phyloP scores from a whole-genome alignment of 148 eudicot species.

The Amaranthus palmeri region DNA sequence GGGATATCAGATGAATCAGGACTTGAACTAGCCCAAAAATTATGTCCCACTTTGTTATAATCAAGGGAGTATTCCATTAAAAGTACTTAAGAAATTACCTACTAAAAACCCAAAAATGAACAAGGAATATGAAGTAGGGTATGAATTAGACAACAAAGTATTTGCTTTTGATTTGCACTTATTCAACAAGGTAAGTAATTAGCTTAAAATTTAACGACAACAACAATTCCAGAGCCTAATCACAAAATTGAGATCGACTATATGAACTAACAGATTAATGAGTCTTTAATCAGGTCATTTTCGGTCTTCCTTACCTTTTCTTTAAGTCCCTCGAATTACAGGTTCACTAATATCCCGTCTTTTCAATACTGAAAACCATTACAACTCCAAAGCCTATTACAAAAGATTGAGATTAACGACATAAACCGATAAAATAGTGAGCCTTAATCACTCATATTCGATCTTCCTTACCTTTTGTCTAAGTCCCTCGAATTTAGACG shows the following conservation, averaged over 20 bases:
- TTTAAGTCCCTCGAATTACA: no score
- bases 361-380: no score
- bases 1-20: constrained; percentile 28
- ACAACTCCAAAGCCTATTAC: no score
- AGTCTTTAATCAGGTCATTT: no score
- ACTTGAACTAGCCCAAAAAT: constrained; percentile 30
- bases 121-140: background rate
- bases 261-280: no score
- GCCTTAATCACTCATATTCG: no score
- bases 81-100: constrained; percentile 1
- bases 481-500: no score
- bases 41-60: constrained; percentile 30
- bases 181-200: background rate
- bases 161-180: constrained; percentile 16
- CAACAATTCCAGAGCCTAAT: constrained; percentile 3
- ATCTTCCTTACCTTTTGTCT: no score
- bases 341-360: no score
- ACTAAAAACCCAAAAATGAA: constrained; percentile 1
- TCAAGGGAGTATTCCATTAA: constrained; percentile 44
- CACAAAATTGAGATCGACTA: background rate
- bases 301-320: no score
- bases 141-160: background rate
- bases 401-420: no score
- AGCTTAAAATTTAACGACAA: background rate
- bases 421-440: no score